Percentiles rank a stretch among this genome's conserved stretches.
Conservation (phyloP, 441 rosid species). For the Populus hybrid region DNA sequence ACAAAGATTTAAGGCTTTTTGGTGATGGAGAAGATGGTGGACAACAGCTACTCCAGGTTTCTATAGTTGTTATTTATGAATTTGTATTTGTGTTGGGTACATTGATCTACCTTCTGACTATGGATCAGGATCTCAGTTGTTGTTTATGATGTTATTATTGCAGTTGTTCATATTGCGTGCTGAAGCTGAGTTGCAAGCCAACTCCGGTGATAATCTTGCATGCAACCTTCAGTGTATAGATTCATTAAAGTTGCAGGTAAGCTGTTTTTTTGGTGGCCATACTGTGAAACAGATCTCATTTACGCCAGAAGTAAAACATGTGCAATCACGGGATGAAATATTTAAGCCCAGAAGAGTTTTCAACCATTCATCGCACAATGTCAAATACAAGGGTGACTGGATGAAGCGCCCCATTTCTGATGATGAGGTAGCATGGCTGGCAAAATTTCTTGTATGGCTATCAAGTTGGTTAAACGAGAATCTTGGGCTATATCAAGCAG, state of each 20-base stretch:
- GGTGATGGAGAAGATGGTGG: conserved; percentile 82
- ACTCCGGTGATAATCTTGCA: conserved; percentile 40
- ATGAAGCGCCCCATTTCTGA: conserved; percentile 81
- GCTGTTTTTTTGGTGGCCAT: conserved; percentile 56
- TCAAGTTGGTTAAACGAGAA: conserved; percentile 64
- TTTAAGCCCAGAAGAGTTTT: conserved; percentile 79
- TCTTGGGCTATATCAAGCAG: conserved; percentile 52
- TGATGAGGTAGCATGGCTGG: conserved; percentile 83
- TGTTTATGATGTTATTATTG: conserved; percentile 25
- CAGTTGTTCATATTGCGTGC: conserved; percentile 84
- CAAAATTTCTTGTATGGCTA: conserved; percentile 53
- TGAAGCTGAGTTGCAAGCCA: conserved; percentile 76
- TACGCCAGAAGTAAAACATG: conserved; percentile 38
- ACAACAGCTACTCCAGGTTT: conserved; percentile 83
- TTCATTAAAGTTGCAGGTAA: conserved; percentile 51
- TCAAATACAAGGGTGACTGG: conserved; percentile 78
- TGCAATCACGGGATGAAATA: conserved; percentile 50
- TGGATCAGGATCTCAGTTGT: not conserved
- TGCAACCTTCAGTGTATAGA: conserved; percentile 46
- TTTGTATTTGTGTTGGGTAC: conserved; percentile 1
- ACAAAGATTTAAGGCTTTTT: conserved; percentile 74
- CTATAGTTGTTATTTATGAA: conserved; percentile 7
- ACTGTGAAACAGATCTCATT: conserved; percentile 44
- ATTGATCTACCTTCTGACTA: not conserved
- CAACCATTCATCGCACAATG: conserved; percentile 29